A percentile compares a stretch with the other conserved stretches of the same genome.
Evolutionary conservation across 202 grass and related monocot genomes (phyloP).

Genomic region (Cymbopogon flexuosus): DNA sequence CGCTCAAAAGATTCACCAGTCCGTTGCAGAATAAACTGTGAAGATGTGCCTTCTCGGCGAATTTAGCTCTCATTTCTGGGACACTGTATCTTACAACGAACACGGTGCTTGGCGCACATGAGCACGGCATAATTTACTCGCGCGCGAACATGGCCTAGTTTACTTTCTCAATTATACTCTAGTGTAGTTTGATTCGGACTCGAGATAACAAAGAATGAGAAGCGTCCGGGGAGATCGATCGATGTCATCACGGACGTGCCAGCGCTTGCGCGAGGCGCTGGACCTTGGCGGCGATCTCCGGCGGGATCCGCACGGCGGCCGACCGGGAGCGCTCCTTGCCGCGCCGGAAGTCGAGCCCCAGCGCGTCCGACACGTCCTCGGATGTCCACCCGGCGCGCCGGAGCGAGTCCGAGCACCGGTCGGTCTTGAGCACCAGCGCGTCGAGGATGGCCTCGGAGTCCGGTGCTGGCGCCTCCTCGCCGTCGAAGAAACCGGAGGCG

Average conservation of each 20-base stretch:
- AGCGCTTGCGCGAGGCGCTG: slow-evolving; percentile 65
- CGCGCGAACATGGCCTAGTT: slow-evolving; percentile 32
- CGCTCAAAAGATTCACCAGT: not conserved
- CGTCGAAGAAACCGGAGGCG: slow-evolving; percentile 62
- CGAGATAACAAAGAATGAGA: not conserved
- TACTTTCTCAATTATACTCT: slow-evolving; percentile 30
- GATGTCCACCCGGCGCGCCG: slow-evolving; percentile 79
- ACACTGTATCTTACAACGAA: slow-evolving; percentile 14
- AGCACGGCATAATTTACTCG: slow-evolving; percentile 41
- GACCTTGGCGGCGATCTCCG: slow-evolving; percentile 67
- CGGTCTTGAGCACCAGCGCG: slow-evolving; percentile 65
- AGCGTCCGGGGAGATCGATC: not conserved
- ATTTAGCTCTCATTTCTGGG: not conserved
- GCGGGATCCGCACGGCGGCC: slow-evolving; percentile 48
- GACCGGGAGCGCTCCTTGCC: slow-evolving; percentile 16
- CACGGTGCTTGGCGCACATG: slow-evolving; percentile 32
- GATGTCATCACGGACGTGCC: slow-evolving; percentile 14
- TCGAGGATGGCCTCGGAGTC: slow-evolving; percentile 62
- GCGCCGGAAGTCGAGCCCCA: slow-evolving; percentile 51
- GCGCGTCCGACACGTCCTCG: slow-evolving; percentile 81
- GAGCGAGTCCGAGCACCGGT: slow-evolving; percentile 80
- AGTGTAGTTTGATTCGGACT: slow-evolving; percentile 40
- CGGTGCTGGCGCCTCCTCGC: slow-evolving; percentile 36
- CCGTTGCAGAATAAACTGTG: not conserved
- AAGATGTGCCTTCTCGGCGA: not conserved